These are phyloP conservation scores for Benincasa hispida DNA, from an alignment of 306 rosid genomes.

Conservation along the genomic window DNA sequence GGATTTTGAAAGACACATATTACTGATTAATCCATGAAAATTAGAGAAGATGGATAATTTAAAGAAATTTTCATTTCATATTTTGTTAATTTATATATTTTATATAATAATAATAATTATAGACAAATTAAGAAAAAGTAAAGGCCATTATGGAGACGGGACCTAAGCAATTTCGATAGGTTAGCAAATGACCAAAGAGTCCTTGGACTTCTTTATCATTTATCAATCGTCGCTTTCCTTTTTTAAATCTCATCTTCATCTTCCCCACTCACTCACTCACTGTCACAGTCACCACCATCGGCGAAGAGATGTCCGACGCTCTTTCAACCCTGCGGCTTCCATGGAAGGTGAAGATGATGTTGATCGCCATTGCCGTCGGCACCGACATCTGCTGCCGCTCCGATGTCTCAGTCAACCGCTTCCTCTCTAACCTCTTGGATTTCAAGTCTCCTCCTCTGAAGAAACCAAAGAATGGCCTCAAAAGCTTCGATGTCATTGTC, in stretches of 20 bases:
- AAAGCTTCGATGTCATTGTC: neutral
- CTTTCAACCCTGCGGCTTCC: neutral
- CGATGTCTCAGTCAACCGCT: neutral
- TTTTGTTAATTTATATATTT: too few species aligned
- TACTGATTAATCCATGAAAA: too few species aligned
- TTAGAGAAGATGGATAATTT: too few species aligned
- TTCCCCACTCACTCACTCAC: neutral
- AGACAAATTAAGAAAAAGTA: too few species aligned
- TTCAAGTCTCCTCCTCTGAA: neutral
- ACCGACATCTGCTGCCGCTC: slow-evolving; percentile 15
- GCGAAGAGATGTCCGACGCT: neutral
- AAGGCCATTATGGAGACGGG: too few species aligned
- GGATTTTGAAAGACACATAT: too few species aligned
- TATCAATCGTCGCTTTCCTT: neutral
- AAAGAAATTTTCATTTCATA: too few species aligned
- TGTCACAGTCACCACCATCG: neutral
- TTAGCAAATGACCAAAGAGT: too few species aligned
- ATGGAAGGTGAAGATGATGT: neutral
- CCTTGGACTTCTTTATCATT: too few species aligned
- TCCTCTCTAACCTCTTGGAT: neutral
- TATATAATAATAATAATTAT: too few species aligned
- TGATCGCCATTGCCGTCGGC: slow-evolving; percentile 1
- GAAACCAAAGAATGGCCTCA: neutral
- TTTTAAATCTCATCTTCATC: neutral
- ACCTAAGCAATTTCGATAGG: too few species aligned